Base-by-base conservation (phyloP, 2,329 filamentous ascomycete genomes). In the Fusarium caatingaense region DNA sequence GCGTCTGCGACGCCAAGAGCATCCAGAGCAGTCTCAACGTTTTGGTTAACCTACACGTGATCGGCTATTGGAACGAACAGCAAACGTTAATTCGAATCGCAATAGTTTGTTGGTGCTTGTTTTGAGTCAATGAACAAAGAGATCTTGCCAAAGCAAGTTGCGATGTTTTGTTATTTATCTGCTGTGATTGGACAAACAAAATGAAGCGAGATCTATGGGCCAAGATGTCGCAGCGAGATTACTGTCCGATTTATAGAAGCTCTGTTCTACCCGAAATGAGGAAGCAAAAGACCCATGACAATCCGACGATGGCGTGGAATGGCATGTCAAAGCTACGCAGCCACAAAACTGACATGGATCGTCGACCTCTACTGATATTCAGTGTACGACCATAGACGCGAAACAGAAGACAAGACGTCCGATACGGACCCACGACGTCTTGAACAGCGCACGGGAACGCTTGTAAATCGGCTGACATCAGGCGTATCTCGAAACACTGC, bases 401-500 rank as follows among this genome's bases (percentile, higher is more conserved):
- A 55, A 64, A 60, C 45, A 57, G 28, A 62, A 60, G 56, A 63
- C n/a, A 50, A 68, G 68, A 71, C 67, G 47, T 40, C 55, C 62
- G 62, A 65, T 62, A 30, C 12, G 49, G 56, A 40, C 44, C 48
- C 65, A 61, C 62, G 57, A 64, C 55, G 60, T 55, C 56, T 64
- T 25, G 20, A 44, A 48, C 27, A 57, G 60, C 53, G 63, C 55
- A 58, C 56, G 57, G 56, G 47, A 51, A 57, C 49, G 6, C 32
- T 54, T 23, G 20, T 53, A 72, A 72, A 70, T 72, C 69, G 69
- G 62, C 73, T 74, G 71, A 74, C 68, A 72, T 74, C 67, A 72
- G 47, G 68, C 57, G 71, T 68, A 63, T 61, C 55, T 68, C 56
- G 49, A 49, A 64, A 64, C 72, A 74, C 66, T 47, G 21, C 45